phyloP scores from a whole-genome alignment of 1,284 basidiomycete genomes.

The Polyporus tsugae region DNA sequence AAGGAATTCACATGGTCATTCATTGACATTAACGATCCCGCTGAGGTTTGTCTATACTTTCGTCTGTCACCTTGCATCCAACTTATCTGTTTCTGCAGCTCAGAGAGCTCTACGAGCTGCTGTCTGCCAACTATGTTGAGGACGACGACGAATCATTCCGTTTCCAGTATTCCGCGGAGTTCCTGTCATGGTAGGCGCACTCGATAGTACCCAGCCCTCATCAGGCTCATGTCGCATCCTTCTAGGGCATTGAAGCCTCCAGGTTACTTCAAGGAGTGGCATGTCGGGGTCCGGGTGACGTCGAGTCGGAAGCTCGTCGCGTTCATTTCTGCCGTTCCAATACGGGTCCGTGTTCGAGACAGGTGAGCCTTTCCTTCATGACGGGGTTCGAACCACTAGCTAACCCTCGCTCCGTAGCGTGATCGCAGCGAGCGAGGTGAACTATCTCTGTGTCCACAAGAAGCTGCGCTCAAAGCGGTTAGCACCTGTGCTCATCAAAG shows the following conservation, averaged over 20 bases:
- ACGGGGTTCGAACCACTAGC: background rate
- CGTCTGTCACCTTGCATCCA: slow-evolving; percentile 13
- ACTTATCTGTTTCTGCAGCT: slow-evolving; percentile 54
- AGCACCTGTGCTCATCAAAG: slow-evolving; percentile 97
- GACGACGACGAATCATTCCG: slow-evolving; percentile 96
- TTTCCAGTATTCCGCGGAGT: slow-evolving; percentile 96
- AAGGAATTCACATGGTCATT: slow-evolving; percentile 94
- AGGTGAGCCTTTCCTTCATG: slow-evolving; percentile 56
- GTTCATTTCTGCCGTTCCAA: slow-evolving; percentile 96
- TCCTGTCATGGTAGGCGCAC: slow-evolving; percentile 83
- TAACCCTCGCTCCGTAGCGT: slow-evolving; percentile 52
- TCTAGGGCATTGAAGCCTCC: slow-evolving; percentile 94
- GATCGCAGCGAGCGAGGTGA: slow-evolving; percentile 89
- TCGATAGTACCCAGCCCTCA: background rate
- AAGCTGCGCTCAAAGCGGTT: slow-evolving; percentile 96
- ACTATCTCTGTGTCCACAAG: slow-evolving; percentile 98
- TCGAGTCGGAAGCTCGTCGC: slow-evolving; percentile 95
- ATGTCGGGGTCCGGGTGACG: slow-evolving; percentile 92
- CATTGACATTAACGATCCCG: slow-evolving; percentile 82
- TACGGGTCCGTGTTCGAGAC: slow-evolving; percentile 80
- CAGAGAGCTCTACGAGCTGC: slow-evolving; percentile 91
- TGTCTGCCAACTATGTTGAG: slow-evolving; percentile 96
- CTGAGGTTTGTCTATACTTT: slow-evolving; percentile 57
- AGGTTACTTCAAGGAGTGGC: slow-evolving; percentile 94
- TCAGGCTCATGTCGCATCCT: slow-evolving; percentile 9